phyloP scores from a whole-genome alignment of 176 grass and related monocot genomes.

The Eremochloa ophiuroides region DNA sequence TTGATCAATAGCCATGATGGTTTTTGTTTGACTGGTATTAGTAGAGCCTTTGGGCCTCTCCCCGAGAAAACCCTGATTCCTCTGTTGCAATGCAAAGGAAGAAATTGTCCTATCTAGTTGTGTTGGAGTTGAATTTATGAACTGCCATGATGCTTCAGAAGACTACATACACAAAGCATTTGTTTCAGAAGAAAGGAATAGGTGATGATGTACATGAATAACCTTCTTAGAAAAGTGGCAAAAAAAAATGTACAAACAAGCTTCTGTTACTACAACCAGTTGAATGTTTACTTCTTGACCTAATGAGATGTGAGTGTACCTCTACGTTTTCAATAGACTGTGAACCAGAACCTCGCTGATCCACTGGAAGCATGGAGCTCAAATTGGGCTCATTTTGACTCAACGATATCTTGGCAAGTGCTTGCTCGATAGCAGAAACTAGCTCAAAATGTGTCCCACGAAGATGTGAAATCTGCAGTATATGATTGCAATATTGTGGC shows the following conservation, averaged over 20 bases:
- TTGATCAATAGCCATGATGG: slow-evolving; percentile 39
- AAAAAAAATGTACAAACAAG: not conserved
- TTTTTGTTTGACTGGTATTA: slow-evolving; percentile 50
- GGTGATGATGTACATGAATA: not conserved
- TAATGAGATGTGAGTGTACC: slow-evolving; percentile 41
- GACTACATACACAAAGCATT: slow-evolving; percentile 33
- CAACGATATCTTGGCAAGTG: slow-evolving; percentile 86
- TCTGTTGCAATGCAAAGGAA: slow-evolving; percentile 74
- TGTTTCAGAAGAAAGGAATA: not conserved
- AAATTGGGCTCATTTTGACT: slow-evolving; percentile 82
- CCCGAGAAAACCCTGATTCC: slow-evolving; percentile 70
- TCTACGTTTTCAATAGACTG: slow-evolving; percentile 67
- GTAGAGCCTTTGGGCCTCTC: slow-evolving; percentile 52
- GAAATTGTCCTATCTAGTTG: slow-evolving; percentile 68
- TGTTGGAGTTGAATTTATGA: slow-evolving; percentile 52
- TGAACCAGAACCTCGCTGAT: slow-evolving; percentile 65
- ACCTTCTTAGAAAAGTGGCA: not conserved
- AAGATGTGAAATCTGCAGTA: slow-evolving; percentile 99
- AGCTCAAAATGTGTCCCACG: slow-evolving; percentile 76
- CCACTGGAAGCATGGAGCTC: slow-evolving; percentile 41
- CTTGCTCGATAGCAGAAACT: slow-evolving; percentile 72
- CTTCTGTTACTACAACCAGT: not conserved
- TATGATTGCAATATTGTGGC: slow-evolving; percentile 97
- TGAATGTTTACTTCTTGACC: not conserved
- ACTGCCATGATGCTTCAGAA: slow-evolving; percentile 85